Base-by-base conservation (phyloP, 2,329 filamentous ascomycete species). In the Hypoxylon sp. region DNA sequence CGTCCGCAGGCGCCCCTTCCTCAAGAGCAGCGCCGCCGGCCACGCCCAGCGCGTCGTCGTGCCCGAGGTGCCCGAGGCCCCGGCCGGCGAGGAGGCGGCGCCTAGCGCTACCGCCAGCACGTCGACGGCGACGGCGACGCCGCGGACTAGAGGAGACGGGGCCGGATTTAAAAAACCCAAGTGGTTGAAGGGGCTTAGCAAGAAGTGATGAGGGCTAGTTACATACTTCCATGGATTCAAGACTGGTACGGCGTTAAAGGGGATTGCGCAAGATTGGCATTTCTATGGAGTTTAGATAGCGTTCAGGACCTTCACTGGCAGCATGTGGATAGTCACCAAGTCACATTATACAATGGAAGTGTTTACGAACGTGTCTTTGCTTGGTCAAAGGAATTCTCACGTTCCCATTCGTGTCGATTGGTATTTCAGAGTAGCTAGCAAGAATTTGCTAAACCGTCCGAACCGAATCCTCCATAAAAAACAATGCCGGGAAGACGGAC, bases 161-260 rank as follows among this genome's bases (percentile, higher is more conserved):
- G 60, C 63, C 9, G 62, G 51, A 0, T 64, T 69, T n/a, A 72
- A 71, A 62, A 75, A 87, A 66, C 88, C 89, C 17, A 92, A 90
- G 72, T 91, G 90, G 84, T 74, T 93, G 35, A 90, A 89, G 73
- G 75, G 89, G 52, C 80, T 86, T 24, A 85, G 85, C 6, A 92
- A 90, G 82, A 92, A 91, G 77, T 90, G 72, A 77, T 48, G n/a
- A 26, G 10, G 35, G 37, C 63, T 50, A 48, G n/a, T n/a, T n/a
- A n/a, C 4, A 27, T 7, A 13, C 7, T 37, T 2, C 7, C 2
- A 50, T 40, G 50, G 17, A 9, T 43, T 27, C 27, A 52, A 55
- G 17, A 38, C 26, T 41, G 38, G 42, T 46, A 48, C 46, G 58
- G 24, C 27, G 38, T 24, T 51, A 38, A 63, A 43, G 48, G 52